Conservation (phyloP, 163 green algal genomes). For the Scenedesmus sp. region DNA sequence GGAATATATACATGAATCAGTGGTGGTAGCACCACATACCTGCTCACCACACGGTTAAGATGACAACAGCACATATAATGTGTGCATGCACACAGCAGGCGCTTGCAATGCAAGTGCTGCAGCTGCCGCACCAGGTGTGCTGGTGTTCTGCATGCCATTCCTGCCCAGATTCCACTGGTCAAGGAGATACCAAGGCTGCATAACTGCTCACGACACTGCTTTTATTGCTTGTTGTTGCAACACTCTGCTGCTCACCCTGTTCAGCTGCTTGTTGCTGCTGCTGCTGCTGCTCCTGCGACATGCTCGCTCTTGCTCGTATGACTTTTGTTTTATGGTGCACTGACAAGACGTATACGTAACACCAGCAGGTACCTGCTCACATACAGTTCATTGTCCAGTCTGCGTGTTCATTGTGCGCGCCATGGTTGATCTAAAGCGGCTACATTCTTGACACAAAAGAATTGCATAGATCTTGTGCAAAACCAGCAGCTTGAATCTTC, state of each 20-base stretch:
- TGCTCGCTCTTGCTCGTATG: background rate
- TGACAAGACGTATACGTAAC: no score
- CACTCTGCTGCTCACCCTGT: background rate
- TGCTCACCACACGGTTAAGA: no score
- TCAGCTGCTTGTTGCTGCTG: background rate
- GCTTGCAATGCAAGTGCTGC: background rate
- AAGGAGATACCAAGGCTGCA: background rate
- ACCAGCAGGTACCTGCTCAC: background rate
- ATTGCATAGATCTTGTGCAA: no score
- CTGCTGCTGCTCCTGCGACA: background rate
- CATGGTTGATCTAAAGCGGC: background rate
- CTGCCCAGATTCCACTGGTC: background rate
- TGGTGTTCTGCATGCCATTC: background rate
- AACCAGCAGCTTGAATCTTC: no score
- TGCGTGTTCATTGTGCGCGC: background rate
- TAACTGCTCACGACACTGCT: background rate
- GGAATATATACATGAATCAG: no score
- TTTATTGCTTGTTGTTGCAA: background rate
- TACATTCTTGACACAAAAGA: background rate
- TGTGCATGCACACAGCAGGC: background rate
- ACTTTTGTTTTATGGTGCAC: no score
- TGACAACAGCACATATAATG: no score
- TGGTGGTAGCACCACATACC: no score
- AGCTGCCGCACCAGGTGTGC: background rate
- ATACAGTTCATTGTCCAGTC: background rate